Percentiles rank a stretch among this genome's conserved stretches.
These are phyloP conservation scores for Ogataea trehalophila DNA, from an alignment of 805 yeast species.

Conservation along the genomic window DNA sequence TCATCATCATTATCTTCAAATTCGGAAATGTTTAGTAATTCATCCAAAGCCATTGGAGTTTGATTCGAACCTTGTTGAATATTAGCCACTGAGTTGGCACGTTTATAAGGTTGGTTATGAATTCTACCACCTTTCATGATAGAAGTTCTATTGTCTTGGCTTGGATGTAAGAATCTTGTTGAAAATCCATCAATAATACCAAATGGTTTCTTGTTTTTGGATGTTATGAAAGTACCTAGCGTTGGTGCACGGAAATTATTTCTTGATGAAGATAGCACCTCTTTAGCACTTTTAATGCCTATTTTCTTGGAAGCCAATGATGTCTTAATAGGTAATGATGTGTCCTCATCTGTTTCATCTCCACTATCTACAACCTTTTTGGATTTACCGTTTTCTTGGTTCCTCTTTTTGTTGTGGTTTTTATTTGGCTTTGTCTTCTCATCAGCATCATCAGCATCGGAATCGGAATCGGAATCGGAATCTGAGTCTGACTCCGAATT, in stretches of 20 bases:
- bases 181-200: conserved; percentile 94
- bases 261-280: conserved; percentile 81
- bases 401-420: conserved; percentile 11
- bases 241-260: conserved; percentile 88
- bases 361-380: conserved; percentile 44
- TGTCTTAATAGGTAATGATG: conserved; percentile 63
- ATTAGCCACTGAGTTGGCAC: not conserved
- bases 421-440: not conserved
- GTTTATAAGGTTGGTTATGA: conserved; percentile 1
- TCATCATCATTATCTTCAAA: conserved; percentile 64
- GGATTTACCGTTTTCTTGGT: conserved; percentile 4
- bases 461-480: conserved; percentile 22
- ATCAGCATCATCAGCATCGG: conserved; percentile 12
- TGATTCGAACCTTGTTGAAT: conserved; percentile 5
- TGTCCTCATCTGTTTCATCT: conserved; percentile 92
- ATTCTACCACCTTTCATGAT: conserved; percentile 21
- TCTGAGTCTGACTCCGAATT: conserved; percentile 19
- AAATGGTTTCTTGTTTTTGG: conserved; percentile 67
- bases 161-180: conserved; percentile 71
- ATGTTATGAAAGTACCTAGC: conserved; percentile 87
- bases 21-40: conserved; percentile 82
- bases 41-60: conserved; percentile 52
- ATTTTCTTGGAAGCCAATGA: conserved; percentile 43
- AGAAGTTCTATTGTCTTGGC: conserved; percentile 22
- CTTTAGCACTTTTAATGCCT: conserved; percentile 85